These are phyloP conservation scores for Venturia nashicola DNA, from an alignment of 2,329 filamentous ascomycete species.

Conservation along the genomic window DNA sequence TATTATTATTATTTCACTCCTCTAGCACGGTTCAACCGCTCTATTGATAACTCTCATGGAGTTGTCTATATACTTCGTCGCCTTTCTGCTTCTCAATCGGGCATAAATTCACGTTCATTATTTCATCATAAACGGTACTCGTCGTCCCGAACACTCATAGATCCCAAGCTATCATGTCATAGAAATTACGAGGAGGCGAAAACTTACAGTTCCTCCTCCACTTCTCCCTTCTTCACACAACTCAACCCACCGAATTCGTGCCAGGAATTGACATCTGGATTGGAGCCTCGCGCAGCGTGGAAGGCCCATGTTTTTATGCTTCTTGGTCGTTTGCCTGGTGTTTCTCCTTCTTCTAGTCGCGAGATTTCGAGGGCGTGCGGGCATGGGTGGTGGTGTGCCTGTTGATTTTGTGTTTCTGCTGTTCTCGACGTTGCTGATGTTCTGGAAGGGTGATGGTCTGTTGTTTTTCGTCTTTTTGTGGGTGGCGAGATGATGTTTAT, in stretches of 20 bases:
- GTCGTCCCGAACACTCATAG: too few relatives aligned
- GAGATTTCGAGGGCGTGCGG: neutral
- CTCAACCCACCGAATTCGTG: constrained; percentile 5
- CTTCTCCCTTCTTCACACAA: neutral
- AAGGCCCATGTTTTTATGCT: constrained; percentile 7
- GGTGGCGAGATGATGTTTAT: neutral
- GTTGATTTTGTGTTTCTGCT: neutral
- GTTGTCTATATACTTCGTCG: too few relatives aligned
- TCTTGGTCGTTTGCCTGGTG: neutral
- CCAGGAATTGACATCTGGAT: neutral
- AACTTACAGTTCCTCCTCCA: neutral
- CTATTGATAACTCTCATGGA: too few relatives aligned
- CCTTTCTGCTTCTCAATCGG: too few relatives aligned
- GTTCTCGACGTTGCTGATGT: neutral
- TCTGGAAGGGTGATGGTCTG: neutral
- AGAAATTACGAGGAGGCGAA: too few relatives aligned
- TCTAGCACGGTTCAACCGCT: too few relatives aligned
- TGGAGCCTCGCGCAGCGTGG: neutral
- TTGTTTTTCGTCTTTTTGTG: neutral
- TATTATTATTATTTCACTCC: too few relatives aligned
- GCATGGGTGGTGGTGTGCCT: neutral
- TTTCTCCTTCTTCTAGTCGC: neutral
- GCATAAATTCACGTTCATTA: too few relatives aligned
- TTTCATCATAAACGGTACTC: too few relatives aligned
- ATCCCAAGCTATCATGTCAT: too few relatives aligned